Conservation (phyloP, 176 grass and related monocot genomes). For the Thalia dealbata region DNA sequence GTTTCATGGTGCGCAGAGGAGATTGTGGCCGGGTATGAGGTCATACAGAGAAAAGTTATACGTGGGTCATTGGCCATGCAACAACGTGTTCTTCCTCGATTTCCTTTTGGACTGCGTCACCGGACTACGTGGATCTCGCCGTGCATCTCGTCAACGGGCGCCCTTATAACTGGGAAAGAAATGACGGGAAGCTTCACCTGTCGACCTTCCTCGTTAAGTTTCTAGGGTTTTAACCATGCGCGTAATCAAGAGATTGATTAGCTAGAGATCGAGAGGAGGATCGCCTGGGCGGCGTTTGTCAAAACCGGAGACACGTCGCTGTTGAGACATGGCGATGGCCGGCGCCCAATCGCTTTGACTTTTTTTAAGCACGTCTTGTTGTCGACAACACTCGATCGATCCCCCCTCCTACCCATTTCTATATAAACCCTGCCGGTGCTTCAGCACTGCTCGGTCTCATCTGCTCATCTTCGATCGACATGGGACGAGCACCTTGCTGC, state of each 20-base stretch:
- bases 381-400: too few species aligned
- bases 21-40: neutral
- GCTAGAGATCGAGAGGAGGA: neutral
- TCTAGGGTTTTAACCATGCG: too few species aligned
- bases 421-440: neutral
- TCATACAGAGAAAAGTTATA: too few species aligned
- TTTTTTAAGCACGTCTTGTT: neutral
- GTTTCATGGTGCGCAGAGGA: neutral
- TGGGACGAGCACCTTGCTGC: constrained; percentile 5
- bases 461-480: neutral
- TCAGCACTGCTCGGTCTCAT: too few species aligned
- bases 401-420: neutral
- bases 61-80: neutral
- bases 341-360: neutral
- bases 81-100: neutral
- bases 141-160: neutral
- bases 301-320: neutral
- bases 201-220: too few species aligned
- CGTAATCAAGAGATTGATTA: too few species aligned
- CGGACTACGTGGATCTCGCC: neutral
- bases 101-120: neutral
- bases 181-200: neutral
- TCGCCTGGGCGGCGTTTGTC: neutral
- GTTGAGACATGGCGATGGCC: neutral
- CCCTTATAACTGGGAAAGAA: neutral